phyloP scores from a whole-genome alignment of 2,329 filamentous ascomycete genomes.

The Aspergillus transmontanensis region DNA sequence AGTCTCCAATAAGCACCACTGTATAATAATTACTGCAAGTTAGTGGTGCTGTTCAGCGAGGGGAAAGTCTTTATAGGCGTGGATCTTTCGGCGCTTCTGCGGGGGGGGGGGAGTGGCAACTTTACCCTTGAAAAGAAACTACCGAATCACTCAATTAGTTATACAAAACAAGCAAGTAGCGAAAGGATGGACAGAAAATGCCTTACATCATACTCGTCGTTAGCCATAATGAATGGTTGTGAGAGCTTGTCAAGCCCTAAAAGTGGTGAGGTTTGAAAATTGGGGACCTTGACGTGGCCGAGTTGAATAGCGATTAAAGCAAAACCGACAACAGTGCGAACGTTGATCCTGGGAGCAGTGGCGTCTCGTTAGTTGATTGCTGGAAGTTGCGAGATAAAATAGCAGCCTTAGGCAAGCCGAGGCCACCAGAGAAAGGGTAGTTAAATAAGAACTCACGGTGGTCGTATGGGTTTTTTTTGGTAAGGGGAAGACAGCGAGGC shows the following conservation, averaged over 20 bases:
- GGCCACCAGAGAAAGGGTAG: background rate
- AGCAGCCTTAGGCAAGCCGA: background rate
- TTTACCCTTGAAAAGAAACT: constrained; percentile 99
- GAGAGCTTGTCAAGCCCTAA: constrained; percentile 25
- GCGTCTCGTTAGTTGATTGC: constrained; percentile 15
- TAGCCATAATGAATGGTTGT: constrained; percentile 70
- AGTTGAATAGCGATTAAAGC: constrained; percentile 15
- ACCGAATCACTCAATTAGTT: constrained; percentile 26
- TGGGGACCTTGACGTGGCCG: constrained; percentile 21
- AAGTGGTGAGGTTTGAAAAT: constrained; percentile 22
- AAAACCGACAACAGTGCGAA: constrained; percentile 17
- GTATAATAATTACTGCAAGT: constrained; percentile 23
- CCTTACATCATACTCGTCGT: constrained; percentile 99
- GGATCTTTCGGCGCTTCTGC: constrained; percentile 23
- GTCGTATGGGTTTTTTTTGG: background rate
- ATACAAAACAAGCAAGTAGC: constrained; percentile 1
- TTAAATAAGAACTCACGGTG: constrained; percentile 14
- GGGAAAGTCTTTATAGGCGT: constrained; percentile 19
- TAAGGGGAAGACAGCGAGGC: constrained; percentile 14
- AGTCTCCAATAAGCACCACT: constrained; percentile 99
- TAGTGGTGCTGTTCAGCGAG: constrained; percentile 16
- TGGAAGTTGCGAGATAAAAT: background rate
- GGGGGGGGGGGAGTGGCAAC: constrained; percentile 25
- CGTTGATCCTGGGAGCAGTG: constrained; percentile 16
- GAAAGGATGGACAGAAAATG: constrained; percentile 1